Conservation (phyloP, 768 basidiomycete genomes). For the Panaeolus cyanescens region DNA sequence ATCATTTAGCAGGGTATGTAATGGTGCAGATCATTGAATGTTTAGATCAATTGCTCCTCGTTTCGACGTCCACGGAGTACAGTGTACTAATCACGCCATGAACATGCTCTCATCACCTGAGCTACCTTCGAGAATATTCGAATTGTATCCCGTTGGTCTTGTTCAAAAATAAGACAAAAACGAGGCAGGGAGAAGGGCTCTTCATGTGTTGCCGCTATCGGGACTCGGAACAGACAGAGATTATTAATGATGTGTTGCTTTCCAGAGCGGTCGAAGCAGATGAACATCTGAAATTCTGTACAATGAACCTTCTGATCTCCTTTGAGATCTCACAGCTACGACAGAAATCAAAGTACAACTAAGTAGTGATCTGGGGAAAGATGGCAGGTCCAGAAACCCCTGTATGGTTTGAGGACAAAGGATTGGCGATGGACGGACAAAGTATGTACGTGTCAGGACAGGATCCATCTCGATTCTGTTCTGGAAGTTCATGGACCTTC, state of each 20-base stretch:
- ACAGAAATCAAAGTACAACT: not conserved
- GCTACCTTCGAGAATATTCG: not conserved
- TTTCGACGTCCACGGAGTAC: not conserved
- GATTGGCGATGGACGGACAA: not conserved
- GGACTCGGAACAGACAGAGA: not conserved
- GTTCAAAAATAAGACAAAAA: slow-evolving; percentile 1
- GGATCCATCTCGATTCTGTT: no score
- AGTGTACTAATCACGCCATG: not conserved
- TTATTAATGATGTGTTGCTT: not conserved
- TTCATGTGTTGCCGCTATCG: not conserved
- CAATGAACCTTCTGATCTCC: not conserved
- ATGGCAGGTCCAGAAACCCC: not conserved
- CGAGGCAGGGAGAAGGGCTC: not conserved
- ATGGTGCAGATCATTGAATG: not conserved
- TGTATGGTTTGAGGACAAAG: not conserved
- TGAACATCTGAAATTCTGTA: not conserved
- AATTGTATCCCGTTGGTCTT: not conserved
- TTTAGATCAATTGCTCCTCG: not conserved
- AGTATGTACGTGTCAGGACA: not conserved
- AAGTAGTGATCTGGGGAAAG: not conserved
- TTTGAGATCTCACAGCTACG: not conserved
- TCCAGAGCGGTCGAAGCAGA: not conserved
- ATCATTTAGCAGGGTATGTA: not conserved
- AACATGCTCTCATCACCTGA: not conserved
- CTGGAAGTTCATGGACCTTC: no score